Percentiles rank a stretch among this genome's conserved stretches.
These are phyloP conservation scores for Acer saccharum DNA, from an alignment of 345 rosid genomes.

Conservation along the genomic window DNA sequence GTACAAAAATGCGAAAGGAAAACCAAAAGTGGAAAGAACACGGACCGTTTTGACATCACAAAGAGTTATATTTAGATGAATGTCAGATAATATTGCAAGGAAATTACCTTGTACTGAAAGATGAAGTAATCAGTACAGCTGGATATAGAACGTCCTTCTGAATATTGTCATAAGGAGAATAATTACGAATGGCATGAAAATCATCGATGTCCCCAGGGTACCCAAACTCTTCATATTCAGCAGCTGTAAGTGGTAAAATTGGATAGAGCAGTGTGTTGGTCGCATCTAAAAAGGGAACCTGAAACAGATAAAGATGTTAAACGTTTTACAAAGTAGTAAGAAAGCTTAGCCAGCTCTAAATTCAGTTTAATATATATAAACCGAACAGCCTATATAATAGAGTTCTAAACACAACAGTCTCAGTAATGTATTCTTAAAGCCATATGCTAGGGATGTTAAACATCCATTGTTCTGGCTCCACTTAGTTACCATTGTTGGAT, in stretches of 20 bases:
- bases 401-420: too few relatives aligned
- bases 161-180: constrained; percentile 88
- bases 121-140: constrained; percentile 75
- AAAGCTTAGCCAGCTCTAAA: constrained; percentile 6
- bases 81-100: constrained; percentile 13
- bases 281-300: constrained; percentile 94
- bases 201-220: constrained; percentile 79
- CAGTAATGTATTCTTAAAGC: neutral
- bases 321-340: neutral
- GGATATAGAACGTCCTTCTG: constrained; percentile 76
- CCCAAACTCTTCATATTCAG: constrained; percentile 93
- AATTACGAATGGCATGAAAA: constrained; percentile 68
- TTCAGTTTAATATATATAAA: neutral
- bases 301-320: constrained; percentile 16
- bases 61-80: neutral
- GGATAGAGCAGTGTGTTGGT: constrained; percentile 86
- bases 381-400: neutral
- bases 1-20: neutral
- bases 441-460: neutral
- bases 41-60: neutral
- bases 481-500: neutral
- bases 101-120: constrained; percentile 77
- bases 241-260: constrained; percentile 70
- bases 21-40: neutral
- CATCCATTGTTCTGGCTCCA: neutral